Evolutionary conservation across 1,284 basidiomycete genomes (phyloP), one percentile per base, ranked within the genome.

Genomic region (Hemileccinum hortonii): DNA sequence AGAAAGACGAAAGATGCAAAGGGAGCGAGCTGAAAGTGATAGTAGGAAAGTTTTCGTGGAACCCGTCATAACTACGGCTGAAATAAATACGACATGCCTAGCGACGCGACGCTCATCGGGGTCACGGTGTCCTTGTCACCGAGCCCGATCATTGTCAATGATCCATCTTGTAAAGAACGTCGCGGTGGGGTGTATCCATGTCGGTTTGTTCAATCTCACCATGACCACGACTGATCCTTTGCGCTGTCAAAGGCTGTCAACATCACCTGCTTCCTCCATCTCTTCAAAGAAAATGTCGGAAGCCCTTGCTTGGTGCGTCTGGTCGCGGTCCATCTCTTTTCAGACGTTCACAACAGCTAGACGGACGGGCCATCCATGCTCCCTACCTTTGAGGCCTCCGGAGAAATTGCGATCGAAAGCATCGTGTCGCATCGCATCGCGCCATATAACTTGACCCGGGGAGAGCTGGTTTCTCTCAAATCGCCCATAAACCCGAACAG

Each of bases 331-430:
- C n/a, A 8, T 19, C 11, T 26, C 36, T 29, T 45, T 12, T 24
- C 43, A 22, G 14, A 22, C 26, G 1, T 18, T 57, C 21, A 61
- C 32, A 18, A 38, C 22, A 19, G 19, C 29, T 41, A 83, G 83
- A 82, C 79, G 71, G 44, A 67, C 46, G 93, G 93, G 3, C 85
- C 87, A n/a, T 94, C 92, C 44, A 95, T 95, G 92, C 76, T 94
- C 24, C 91, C 92, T 4, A 94, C 92, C 0, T 76, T 95, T 48
- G 80, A 79, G 32, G 69, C 75, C 18, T 61, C 66, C 3, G 84
- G 82, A 19, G 88, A 91, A 66, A 57, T 80, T 16, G 78, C 84
- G 26, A 61, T 91, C 22, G 86, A 90, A 67, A 78, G 83, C 57
- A 77, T 79, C 36, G 59, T 87, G 46, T 80, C 84, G 6, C 70